Evolutionary conservation across 768 basidiomycete species (phyloP).

Genomic region (Mycena rebaudengoi): DNA sequence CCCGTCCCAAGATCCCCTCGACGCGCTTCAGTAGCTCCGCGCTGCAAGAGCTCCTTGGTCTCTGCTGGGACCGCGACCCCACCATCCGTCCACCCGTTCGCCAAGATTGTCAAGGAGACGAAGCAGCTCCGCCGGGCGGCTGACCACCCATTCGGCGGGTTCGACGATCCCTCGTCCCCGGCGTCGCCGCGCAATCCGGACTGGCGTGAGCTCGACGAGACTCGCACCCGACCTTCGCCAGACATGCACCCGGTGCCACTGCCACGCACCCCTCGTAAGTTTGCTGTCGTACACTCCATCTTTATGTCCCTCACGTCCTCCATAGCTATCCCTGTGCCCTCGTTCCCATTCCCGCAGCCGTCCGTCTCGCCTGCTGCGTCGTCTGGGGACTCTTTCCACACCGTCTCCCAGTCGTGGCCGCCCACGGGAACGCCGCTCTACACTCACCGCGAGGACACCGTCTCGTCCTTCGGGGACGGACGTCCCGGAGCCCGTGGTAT

Average conservation of each 20-base stretch:
- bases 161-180: slow-evolving; percentile 37
- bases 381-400: slow-evolving; percentile 32
- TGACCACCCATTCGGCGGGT: slow-evolving; percentile 36
- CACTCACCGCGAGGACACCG: slow-evolving; percentile 45
- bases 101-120: slow-evolving; percentile 53
- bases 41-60: slow-evolving; percentile 53
- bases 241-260: slow-evolving; percentile 48
- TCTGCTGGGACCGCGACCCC: slow-evolving; percentile 67
- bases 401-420: slow-evolving; percentile 28
- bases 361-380: slow-evolving; percentile 17
- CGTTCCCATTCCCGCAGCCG: slow-evolving; percentile 3
- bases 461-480: slow-evolving; percentile 39
- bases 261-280: slow-evolving; percentile 35
- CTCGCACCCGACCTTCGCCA: slow-evolving; percentile 39
- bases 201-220: slow-evolving; percentile 22
- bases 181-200: slow-evolving; percentile 21
- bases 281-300: background rate
- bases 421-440: slow-evolving; percentile 6
- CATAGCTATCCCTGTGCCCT: slow-evolving; percentile 22
- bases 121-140: slow-evolving; percentile 50
- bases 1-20: slow-evolving; percentile 58
- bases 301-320: background rate
- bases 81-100: slow-evolving; percentile 60
- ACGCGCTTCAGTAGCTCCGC: slow-evolving; percentile 41
- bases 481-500: slow-evolving; percentile 50